These are phyloP conservation scores for Mortierella hygrophila DNA, from an alignment of 192 early-diverging fungal genomes.

Conservation along the genomic window DNA sequence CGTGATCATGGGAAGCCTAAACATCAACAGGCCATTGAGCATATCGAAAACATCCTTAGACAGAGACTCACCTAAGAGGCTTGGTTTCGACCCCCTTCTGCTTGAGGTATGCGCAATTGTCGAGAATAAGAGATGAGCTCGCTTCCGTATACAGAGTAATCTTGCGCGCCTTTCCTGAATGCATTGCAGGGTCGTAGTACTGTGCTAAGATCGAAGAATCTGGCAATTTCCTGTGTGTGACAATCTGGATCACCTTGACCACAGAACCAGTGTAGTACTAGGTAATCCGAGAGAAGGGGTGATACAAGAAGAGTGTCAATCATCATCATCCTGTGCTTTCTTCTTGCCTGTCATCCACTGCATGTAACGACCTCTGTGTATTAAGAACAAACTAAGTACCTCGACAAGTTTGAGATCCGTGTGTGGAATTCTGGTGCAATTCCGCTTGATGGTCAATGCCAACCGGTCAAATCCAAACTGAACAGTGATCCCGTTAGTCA, in stretches of 20 bases:
- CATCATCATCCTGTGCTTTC: too few species aligned
- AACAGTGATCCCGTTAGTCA: constrained; percentile 17
- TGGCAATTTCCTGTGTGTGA: constrained; percentile 11
- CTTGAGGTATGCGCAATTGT: constrained; percentile 25
- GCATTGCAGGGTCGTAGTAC: constrained; percentile 18
- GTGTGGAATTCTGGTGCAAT: constrained; percentile 32
- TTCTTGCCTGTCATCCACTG: too few species aligned
- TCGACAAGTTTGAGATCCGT: constrained; percentile 25
- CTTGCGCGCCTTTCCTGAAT: constrained; percentile 19
- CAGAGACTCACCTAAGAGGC: constrained; percentile 20
- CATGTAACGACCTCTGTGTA: too few species aligned
- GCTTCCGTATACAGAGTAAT: constrained; percentile 32
- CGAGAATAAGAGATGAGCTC: constrained; percentile 16
- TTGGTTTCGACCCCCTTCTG: constrained; percentile 37
- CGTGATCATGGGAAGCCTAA: too few species aligned
- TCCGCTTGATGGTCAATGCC: constrained; percentile 25
- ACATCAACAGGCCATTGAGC: neutral
- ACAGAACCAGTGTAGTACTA: constrained; percentile 41
- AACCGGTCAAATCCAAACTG: constrained; percentile 38
- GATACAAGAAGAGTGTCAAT: too few species aligned
- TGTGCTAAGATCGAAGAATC: constrained; percentile 32
- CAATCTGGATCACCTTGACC: constrained; percentile 29
- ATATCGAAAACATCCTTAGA: neutral
- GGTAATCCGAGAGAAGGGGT: neutral
- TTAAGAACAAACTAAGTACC: constrained; percentile 8